Evolutionary conservation across 2,329 filamentous ascomycete species (phyloP), one percentile per base, ranked within the genome.

Genomic region (Drechslerella dactyloides): DNA sequence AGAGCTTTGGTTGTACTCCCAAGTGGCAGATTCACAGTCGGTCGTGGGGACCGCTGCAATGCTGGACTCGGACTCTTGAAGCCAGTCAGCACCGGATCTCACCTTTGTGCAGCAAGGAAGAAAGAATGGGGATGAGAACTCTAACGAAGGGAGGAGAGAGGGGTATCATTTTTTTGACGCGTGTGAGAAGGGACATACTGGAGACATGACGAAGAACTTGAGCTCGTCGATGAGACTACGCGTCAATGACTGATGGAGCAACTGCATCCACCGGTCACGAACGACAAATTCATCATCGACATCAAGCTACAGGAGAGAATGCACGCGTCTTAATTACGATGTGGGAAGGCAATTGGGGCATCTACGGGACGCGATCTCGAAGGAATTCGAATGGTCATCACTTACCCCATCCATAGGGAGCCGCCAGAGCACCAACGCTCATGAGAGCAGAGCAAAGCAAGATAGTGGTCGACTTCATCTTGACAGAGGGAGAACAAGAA

Each of bases 381-480:
- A 33, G 27, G 27, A 33, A 8, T 3, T 4, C 8, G 4, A 8
- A 33, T 33, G 27, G n/a, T n/a, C n/a, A n/a, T n/a, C 27, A 70
- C 59, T 70, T 51, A 70, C 66, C 59, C n/a, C 42, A 62, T 35
- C 59, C 58, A 27, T 70, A 33, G 50, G 66, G 66, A 70, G 50
- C 66, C 48, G 66, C 66, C 54, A 24, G 54, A 21, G 33, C 54
- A 51, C 66, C 59, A 55, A 60, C 40, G 66, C 66, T 64, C 54
- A 70, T 55, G 21, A 70, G 66, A 59, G 66, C 54, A 60, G 54
- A 62, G 30, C 48, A 11, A 53, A 70, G 59, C 37, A 70, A 44
- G 54, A 70, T 54, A 58, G 64, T 30, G 33, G 54, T 50, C 37
- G 66, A 70, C 66, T 70, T 70, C 66, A 70, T 70, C 59, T 64